Conservation (phyloP, 2,329 filamentous ascomycete genomes). For the Colletotrichum sidae region DNA sequence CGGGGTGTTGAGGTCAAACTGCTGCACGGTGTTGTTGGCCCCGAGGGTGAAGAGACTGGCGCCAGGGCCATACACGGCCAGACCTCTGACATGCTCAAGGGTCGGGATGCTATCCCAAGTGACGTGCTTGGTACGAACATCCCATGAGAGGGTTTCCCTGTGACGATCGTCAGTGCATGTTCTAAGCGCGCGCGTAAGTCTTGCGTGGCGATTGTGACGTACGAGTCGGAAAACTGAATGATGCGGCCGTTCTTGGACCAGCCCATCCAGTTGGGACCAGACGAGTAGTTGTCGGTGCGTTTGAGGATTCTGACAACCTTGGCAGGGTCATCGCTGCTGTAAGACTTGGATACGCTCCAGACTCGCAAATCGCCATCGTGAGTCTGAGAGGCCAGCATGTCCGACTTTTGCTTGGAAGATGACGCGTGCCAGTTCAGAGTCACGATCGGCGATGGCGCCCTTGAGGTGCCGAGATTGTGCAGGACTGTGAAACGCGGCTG, state of each 20-base stretch:
- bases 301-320: conserved; percentile 91
- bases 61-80: conserved; percentile 89
- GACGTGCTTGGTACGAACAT: conserved; percentile 97
- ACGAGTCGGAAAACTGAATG: conserved; percentile 92
- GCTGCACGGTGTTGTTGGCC: conserved; percentile 88
- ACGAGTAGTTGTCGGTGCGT: conserved; percentile 77
- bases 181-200: conserved; percentile 61
- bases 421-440: conserved; percentile 95
- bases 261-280: conserved; percentile 92
- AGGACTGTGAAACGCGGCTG: conserved; percentile 94
- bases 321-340: conserved; percentile 78
- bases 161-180: conserved; percentile 43
- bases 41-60: conserved; percentile 94
- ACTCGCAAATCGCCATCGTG: conserved; percentile 92
- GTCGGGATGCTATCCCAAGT: conserved; percentile 91
- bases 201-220: conserved; percentile 44
- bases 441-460: conserved; percentile 87
- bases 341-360: conserved; percentile 92
- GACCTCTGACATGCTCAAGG: conserved; percentile 80
- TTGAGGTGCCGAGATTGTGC: conserved; percentile 88
- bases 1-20: conserved; percentile 91
- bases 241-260: conserved; percentile 99
- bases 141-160: conserved; percentile 91
- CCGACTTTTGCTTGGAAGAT: conserved; percentile 93
- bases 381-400: conserved; percentile 96